phyloP scores from a whole-genome alignment of 75 land plant genomes.

The Cryptomeria japonica region DNA sequence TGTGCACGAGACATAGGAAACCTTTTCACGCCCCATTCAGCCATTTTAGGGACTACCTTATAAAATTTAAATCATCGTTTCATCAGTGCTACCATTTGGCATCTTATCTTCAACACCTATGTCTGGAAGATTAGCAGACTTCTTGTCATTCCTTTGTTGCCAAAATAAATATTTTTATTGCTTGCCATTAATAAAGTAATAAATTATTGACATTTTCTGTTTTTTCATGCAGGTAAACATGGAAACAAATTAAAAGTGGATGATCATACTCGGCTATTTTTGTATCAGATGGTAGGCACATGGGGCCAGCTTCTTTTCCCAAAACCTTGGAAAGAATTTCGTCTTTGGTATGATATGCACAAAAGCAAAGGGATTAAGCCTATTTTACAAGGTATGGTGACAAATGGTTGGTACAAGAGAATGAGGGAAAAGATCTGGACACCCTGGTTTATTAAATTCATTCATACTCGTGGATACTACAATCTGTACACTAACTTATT shows the following conservation, averaged over 20 bases:
- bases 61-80: background rate
- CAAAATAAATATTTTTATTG: background rate
- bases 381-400: conserved; percentile 81
- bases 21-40: background rate
- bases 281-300: conserved; percentile 94
- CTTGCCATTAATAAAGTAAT: background rate
- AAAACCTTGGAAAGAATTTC: conserved; percentile 95
- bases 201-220: background rate
- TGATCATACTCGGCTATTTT: conserved; percentile 55
- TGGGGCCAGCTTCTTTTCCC: conserved; percentile 99
- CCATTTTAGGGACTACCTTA: background rate
- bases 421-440: conserved; percentile 95
- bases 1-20: no score
- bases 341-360: conserved; percentile 87
- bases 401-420: conserved; percentile 92
- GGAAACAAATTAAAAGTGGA: conserved; percentile 72
- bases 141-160: background rate
- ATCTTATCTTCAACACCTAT: background rate
- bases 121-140: background rate
- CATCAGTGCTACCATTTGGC: background rate
- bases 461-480: conserved; percentile 77
- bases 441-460: conserved; percentile 96
- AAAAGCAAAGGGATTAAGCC: conserved; percentile 80
- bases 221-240: conserved; percentile 53
- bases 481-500: conserved; percentile 85